Base-by-base conservation (phyloP, 176 grass and related monocot genomes). In the Aegilops speltoides region DNA sequence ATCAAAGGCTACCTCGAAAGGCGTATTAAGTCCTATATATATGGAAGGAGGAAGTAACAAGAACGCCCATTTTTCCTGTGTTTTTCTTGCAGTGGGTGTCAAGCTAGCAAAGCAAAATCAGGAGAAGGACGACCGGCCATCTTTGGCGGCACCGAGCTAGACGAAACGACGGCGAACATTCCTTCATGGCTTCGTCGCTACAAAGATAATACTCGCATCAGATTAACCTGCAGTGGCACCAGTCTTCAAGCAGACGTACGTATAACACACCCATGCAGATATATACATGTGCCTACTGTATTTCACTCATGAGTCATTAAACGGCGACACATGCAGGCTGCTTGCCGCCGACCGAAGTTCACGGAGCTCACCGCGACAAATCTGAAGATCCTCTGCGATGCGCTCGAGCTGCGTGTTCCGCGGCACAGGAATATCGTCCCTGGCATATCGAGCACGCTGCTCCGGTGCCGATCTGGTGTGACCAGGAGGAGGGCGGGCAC, bases 361-460 rank as follows among this genome's bases (percentile, higher is more conserved):
- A 92, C 87, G 83, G 91, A 93, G 89, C 82, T 96, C 43, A 96
- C 69, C 15, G 89, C 94, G 23, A 82, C 91, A 82, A 96, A 96
- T 25, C 74, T 96, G 24, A 96, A 84, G 92, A 25, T 65, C 10
- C 68, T 96, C 25, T 88, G 94, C 87, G 26, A 72, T 82, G 85
- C 73, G 5, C 85, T 96, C 8, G 89, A 96, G 82, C 52, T 24
- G 46, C 61, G 79, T 9, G 87, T 91, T 8, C 73, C 87, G 1
- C 64, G 89, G 80, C 87, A 96, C 65, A 60, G 66, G 57, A 87
- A 46, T 4, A 64, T 90, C 20, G 65, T 89, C 71, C 85, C 79
- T 2, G 87, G 19, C 54, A 57, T 57, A 19, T 57, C 54, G 6
- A 20, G 17, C 17, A 57, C 54, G 17, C 16, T 57, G 64, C 89